Base-by-base conservation (phyloP, 345 rosid species). In the Jatropha curcas region DNA sequence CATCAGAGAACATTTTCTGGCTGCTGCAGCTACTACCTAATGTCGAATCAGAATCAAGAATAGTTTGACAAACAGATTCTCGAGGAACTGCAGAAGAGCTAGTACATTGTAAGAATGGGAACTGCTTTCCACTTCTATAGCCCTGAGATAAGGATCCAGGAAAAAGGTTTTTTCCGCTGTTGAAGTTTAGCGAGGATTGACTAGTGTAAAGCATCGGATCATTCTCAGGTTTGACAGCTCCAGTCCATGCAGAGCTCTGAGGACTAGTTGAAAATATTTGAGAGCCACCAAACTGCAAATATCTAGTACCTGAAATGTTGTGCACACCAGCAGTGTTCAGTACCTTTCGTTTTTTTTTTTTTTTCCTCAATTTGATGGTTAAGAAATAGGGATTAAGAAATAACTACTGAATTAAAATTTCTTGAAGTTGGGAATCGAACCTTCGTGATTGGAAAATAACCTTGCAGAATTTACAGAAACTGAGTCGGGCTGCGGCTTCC, bases 401-500 rank as follows among this genome's bases (percentile, higher is more conserved):
- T 11, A 16, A 39, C 17, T 22, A 12, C 56, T 1, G 6, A 41
- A 65, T 48, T 41, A 22, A 16, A 77, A 41, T 31, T 60, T 35
- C 34, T 12, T 1, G 13, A 56, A 53, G 59, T 59, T 9, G 64
- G 37, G 63, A 71, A 25, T 19, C 62, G n/a, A 79, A 88, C 96
- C 91, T 84, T 79, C 88, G 74, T 71, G 80, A 65, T 60, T 68
- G 59, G 87, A 31, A 74, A 82, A 76, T 72, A 86, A 76, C 41
- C 85, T 82, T 53, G 82, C 81, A 59, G 86, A 67, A 74, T 77
- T 80, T 43, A 76, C 45, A 68, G 86, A 66, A 19, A 83, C 53
- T 35, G 88, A 60, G 75, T 85, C 89, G 0, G 87, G 89, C 71
- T 86, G 96, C 30, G 91, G 82, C 85, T 90, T 90, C 76, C 93